These are phyloP conservation scores for Podospora sp. DNA, from an alignment of 495 filamentous ascomycete species.

Conservation along the genomic window DNA sequence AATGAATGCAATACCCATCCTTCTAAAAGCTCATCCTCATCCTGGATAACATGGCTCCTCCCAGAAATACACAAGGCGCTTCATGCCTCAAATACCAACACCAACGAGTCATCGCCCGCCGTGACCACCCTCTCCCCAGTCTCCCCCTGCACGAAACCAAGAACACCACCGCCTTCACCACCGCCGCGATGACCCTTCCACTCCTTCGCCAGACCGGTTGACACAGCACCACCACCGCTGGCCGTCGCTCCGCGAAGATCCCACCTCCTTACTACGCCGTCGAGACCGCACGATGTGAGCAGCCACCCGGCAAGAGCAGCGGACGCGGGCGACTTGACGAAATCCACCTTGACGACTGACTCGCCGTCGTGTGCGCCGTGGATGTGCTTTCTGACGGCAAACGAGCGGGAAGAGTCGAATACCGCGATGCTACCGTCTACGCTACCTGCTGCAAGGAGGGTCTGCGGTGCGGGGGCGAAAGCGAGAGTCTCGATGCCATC, in stretches of 20 bases:
- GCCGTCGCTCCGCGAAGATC: slow-evolving; percentile 79
- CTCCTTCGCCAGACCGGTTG: slow-evolving; percentile 69
- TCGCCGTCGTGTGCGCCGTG: slow-evolving; percentile 78
- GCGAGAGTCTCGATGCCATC: slow-evolving; percentile 78
- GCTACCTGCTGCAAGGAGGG: slow-evolving; percentile 82
- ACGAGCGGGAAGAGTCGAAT: slow-evolving; percentile 81
- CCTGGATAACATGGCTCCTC: too few relatives aligned
- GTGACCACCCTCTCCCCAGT: slow-evolving; percentile 76
- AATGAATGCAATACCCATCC: not conserved
- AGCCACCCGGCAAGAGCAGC: slow-evolving; percentile 51
- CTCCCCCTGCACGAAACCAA: slow-evolving; percentile 79
- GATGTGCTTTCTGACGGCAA: slow-evolving; percentile 79
- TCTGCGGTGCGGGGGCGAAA: slow-evolving; percentile 65
- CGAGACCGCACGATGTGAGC: slow-evolving; percentile 81
- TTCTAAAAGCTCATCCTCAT: slow-evolving; percentile 2
- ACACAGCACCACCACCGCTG: slow-evolving; percentile 43
- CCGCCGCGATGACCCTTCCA: slow-evolving; percentile 80
- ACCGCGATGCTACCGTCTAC: slow-evolving; percentile 90
- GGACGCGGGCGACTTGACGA: slow-evolving; percentile 55
- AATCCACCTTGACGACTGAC: slow-evolving; percentile 90
- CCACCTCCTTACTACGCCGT: slow-evolving; percentile 86
- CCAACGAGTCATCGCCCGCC: slow-evolving; percentile 82
- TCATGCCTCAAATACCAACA: slow-evolving; percentile 67
- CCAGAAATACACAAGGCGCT: not conserved
- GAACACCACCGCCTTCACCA: slow-evolving; percentile 81